Evolutionary conservation across 352 stramenopile species (phyloP).

Genomic region (Phytophthora pluvialis): DNA sequence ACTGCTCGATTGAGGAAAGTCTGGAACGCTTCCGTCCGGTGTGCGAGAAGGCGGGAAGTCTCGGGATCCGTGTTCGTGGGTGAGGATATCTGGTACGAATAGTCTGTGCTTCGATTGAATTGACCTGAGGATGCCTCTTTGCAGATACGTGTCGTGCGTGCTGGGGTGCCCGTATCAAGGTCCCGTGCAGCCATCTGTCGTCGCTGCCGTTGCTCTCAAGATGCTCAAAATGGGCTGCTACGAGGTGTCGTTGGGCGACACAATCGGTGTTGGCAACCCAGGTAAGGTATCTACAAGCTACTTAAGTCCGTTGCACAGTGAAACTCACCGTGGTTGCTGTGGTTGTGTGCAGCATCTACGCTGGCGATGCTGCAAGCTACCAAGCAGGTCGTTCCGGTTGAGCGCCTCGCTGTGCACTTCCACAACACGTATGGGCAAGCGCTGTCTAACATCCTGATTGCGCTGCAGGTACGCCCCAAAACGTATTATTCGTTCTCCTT

Average conservation of each 20-base stretch:
- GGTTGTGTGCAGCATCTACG: conserved; percentile 65
- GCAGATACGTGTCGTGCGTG: conserved; percentile 96
- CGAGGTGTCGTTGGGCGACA: conserved; percentile 95
- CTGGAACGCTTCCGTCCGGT: conserved; percentile 93
- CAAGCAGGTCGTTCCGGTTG: conserved; percentile 81
- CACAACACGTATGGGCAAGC: conserved; percentile 98
- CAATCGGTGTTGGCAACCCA: conserved; percentile 93
- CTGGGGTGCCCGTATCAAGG: conserved; percentile 97
- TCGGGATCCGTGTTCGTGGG: conserved; percentile 91
- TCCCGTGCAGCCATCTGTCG: conserved; percentile 76
- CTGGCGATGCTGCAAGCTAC: conserved; percentile 80
- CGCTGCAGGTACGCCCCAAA: conserved; percentile 65
- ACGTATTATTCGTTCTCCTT: conserved; percentile 1
- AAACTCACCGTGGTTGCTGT: conserved; percentile 1
- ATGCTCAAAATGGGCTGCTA: conserved; percentile 96
- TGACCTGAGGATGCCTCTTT: conserved; percentile 3
- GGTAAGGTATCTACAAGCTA: conserved; percentile 35
- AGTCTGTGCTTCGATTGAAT: neutral
- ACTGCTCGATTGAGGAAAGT: conserved; percentile 96
- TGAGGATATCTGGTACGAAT: conserved; percentile 27
- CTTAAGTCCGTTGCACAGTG: neutral
- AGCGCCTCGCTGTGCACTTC: conserved; percentile 95
- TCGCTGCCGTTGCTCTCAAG: conserved; percentile 82
- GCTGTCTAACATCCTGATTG: conserved; percentile 95
- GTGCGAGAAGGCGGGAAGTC: conserved; percentile 75